Conservation (phyloP, 305 asterid genomes). For the Fraxinus angustifolia region DNA sequence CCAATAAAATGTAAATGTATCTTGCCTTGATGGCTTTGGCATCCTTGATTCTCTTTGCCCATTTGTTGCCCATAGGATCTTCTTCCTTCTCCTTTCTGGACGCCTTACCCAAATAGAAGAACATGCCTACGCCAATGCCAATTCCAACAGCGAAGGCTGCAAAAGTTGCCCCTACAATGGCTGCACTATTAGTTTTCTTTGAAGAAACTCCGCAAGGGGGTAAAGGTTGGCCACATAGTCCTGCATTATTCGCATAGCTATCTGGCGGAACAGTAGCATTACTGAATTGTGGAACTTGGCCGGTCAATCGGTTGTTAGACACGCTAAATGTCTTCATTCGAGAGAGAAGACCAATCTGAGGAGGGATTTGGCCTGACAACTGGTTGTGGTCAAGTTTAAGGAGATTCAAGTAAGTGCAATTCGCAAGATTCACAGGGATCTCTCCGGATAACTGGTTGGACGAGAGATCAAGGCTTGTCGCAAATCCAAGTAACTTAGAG, state of each 20-base stretch:
- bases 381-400: conserved; percentile 55
- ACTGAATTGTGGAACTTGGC: conserved; percentile 47
- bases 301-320: conserved; percentile 44
- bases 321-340: conserved; percentile 52
- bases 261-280: conserved; percentile 25
- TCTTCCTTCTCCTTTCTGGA: conserved; percentile 44
- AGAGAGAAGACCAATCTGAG: conserved; percentile 38
- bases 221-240: conserved; percentile 57
- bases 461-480: conserved; percentile 58
- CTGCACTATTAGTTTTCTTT: conserved; percentile 27
- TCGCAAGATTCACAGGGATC: conserved; percentile 48
- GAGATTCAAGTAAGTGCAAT: conserved; percentile 45
- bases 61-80: conserved; percentile 53
- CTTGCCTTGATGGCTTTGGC: conserved; percentile 61
- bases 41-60: conserved; percentile 58
- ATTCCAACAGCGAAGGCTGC: conserved; percentile 35
- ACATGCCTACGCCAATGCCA: conserved; percentile 26
- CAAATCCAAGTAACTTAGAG: conserved; percentile 29
- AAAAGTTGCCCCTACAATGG: conserved; percentile 42
- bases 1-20: not conserved
- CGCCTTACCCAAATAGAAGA: conserved; percentile 34
- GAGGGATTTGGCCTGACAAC: conserved; percentile 57
- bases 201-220: conserved; percentile 30
- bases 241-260: conserved; percentile 46
- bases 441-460: conserved; percentile 54